Conservation (phyloP, 352 stramenopile genomes). For the Phytophthora fragariaefolia region DNA sequence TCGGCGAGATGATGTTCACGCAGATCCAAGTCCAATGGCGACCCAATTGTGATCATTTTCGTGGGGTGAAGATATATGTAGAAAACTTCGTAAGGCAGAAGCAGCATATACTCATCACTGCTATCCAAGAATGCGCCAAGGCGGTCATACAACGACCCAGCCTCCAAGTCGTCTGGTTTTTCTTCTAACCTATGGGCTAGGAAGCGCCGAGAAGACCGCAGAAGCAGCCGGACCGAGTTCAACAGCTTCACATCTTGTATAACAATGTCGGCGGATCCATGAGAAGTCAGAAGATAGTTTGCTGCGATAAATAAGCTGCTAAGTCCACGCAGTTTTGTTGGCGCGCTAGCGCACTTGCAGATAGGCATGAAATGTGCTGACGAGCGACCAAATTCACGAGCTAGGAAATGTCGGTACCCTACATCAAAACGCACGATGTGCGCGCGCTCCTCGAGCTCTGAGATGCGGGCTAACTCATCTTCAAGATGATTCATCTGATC, state of each 20-base stretch:
- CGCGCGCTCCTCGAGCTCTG: slow-evolving; percentile 25
- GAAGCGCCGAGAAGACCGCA: slow-evolving; percentile 48
- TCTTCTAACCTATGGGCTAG: slow-evolving; percentile 26
- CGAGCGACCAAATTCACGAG: slow-evolving; percentile 35
- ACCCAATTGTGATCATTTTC: slow-evolving; percentile 4
- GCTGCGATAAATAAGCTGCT: slow-evolving; percentile 49
- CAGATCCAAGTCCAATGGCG: background rate
- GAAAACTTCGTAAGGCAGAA: slow-evolving; percentile 49
- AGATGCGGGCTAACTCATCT: slow-evolving; percentile 13
- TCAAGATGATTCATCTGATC: slow-evolving; percentile 17
- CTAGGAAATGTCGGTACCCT: slow-evolving; percentile 37
- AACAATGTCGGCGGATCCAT: background rate
- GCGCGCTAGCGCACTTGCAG: slow-evolving; percentile 45
- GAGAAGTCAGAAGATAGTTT: slow-evolving; percentile 32
- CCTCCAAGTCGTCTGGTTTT: slow-evolving; percentile 37
- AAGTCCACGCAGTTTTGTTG: slow-evolving; percentile 46
- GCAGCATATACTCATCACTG: slow-evolving; percentile 36
- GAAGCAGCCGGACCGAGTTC: slow-evolving; percentile 44
- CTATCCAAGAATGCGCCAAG: slow-evolving; percentile 31
- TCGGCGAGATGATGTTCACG: slow-evolving; percentile 21
- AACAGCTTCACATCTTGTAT: slow-evolving; percentile 33
- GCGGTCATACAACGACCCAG: slow-evolving; percentile 37
- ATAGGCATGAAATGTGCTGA: slow-evolving; percentile 43
- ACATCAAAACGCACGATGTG: slow-evolving; percentile 52
- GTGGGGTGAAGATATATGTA: slow-evolving; percentile 47